Conservation (phyloP, 202 grass and related monocot species). For the Setaria italica region DNA sequence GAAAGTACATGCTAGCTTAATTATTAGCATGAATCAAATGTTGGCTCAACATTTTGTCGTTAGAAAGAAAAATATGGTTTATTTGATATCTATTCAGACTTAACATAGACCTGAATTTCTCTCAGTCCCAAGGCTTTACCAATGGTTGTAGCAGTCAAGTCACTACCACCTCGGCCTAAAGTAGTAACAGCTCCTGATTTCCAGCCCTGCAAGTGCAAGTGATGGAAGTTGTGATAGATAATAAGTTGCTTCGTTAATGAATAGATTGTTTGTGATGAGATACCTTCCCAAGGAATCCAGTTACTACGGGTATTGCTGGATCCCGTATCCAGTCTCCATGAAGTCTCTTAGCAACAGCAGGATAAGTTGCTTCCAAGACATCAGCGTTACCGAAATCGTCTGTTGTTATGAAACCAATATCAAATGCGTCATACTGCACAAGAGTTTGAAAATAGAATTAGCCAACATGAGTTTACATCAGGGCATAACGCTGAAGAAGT, state of each 20-base stretch:
- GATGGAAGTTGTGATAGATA: constrained; percentile 25
- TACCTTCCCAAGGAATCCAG: constrained; percentile 98
- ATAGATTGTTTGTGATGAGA: constrained; percentile 5
- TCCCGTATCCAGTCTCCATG: constrained; percentile 84
- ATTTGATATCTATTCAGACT: constrained; percentile 39
- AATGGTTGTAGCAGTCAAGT: constrained; percentile 97
- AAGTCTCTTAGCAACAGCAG: constrained; percentile 84
- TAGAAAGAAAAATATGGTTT: constrained; percentile 20
- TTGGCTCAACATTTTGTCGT: not conserved
- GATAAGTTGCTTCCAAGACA: constrained; percentile 96
- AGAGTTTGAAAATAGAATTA: constrained; percentile 35
- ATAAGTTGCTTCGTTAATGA: constrained; percentile 21
- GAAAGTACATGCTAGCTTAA: constrained; percentile 23
- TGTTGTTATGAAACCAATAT: constrained; percentile 95
- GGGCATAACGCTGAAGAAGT: not conserved
- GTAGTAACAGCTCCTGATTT: constrained; percentile 91
- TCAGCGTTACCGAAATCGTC: constrained; percentile 91
- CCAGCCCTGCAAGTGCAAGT: constrained; percentile 78
- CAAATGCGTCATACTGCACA: constrained; percentile 84
- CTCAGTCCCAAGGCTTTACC: constrained; percentile 97
- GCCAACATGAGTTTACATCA: constrained; percentile 13
- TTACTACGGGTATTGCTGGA: constrained; percentile 86
- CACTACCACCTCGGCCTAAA: constrained; percentile 88
- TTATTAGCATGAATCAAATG: constrained; percentile 12
- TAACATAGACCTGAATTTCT: constrained; percentile 87